Percentiles rank a stretch among this genome's conserved stretches.
These are phyloP conservation scores for Geotrichum ghanense DNA, from an alignment of 805 yeast genomes.

Conservation along the genomic window DNA sequence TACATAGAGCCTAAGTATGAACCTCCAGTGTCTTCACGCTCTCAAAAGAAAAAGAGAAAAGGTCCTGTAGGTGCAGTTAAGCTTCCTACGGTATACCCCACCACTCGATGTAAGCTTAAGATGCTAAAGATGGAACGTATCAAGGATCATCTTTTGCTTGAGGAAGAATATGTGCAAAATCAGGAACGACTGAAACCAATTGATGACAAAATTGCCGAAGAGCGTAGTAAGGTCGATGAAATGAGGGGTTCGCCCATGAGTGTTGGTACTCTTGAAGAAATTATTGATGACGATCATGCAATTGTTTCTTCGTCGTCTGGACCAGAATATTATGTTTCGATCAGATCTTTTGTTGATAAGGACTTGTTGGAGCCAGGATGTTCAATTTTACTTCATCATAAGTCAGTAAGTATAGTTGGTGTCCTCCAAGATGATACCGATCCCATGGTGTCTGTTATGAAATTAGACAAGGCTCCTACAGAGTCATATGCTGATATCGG, in stretches of 20 bases:
- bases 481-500: constrained; percentile 97
- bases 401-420: constrained; percentile 93
- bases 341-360: constrained; percentile 92
- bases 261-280: constrained; percentile 92
- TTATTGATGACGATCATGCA: constrained; percentile 97
- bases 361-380: constrained; percentile 95
- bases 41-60: constrained; percentile 80
- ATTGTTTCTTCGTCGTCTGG: constrained; percentile 94
- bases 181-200: constrained; percentile 93
- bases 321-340: constrained; percentile 94
- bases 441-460: constrained; percentile 97
- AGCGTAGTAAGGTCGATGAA: constrained; percentile 88
- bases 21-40: constrained; percentile 93
- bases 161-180: constrained; percentile 91
- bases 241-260: constrained; percentile 95
- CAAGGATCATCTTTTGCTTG: constrained; percentile 87
- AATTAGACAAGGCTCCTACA: constrained; percentile 93
- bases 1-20: constrained; percentile 91
- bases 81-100: constrained; percentile 81
- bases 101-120: constrained; percentile 86
- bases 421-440: constrained; percentile 97
- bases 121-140: constrained; percentile 88
- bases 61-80: constrained; percentile 80
- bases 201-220: constrained; percentile 94
- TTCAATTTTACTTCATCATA: constrained; percentile 88